Base-by-base conservation (phyloP, 2,329 filamentous ascomycete species). In the Penicillium brasilianum region DNA sequence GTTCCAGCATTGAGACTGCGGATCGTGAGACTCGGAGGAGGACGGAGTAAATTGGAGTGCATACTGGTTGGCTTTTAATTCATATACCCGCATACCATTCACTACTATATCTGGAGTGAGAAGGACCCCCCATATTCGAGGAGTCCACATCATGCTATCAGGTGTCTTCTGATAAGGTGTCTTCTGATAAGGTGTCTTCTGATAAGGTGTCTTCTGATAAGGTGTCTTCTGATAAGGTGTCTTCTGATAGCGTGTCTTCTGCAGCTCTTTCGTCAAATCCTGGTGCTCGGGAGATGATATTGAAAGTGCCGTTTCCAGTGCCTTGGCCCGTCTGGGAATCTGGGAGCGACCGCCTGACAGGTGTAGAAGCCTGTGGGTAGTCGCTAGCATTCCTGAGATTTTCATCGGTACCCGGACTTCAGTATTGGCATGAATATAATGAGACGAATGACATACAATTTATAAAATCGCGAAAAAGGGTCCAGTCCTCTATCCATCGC, bases 1-100 rank as follows among this genome's bases (percentile, higher is more conserved):
- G 88, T 1, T 84, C 91, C 57, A 85, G 83, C 25, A 76, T 88
- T 3, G 84, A 86, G 20, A 85, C 74, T 6, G 72, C 87, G 55
- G 86, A 88, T 60, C 85, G 89, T 64, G 89, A 85, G 62, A 86
- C 90, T 48, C 86, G 88, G 65, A 77, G 84, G 61, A 86, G 87
- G 66, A 83, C 86, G 62, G 83, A 82, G 28, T 91, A 82, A 82
- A 28, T 16, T 16, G 13, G 22, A 20, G 11, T n/a, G 37, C 30
- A 36, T 25, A 18, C 20, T 28, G 34, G 37, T 22, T 46, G 30
- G 28, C 41, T 20, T 36, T 22, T 8, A 10, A 16, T 46, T 9
- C 36, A n/a, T 43, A 44, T 43, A 43, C 22, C 52, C 37, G 30
- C 9, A 16, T 18, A 4, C 25, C 22, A 25, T 43, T 20, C 13